phyloP scores from a whole-genome alignment of 2,329 filamentous ascomycete genomes.

The Trichoderma brevicompactum region DNA sequence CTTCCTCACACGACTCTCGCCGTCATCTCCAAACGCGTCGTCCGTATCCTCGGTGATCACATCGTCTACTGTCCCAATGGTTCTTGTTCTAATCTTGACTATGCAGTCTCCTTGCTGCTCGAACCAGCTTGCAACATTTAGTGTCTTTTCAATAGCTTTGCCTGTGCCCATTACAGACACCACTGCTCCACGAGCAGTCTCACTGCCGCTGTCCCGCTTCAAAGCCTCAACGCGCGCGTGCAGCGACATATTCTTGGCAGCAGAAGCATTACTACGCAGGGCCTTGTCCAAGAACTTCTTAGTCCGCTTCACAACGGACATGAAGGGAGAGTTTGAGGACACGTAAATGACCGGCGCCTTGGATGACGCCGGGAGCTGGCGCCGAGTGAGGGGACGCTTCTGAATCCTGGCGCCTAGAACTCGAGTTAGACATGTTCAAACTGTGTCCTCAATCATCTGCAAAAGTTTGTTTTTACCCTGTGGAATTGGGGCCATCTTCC shows the following conservation, averaged over 20 bases:
- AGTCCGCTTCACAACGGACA: constrained; percentile 68
- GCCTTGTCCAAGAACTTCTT: constrained; percentile 64
- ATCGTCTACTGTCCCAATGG: constrained; percentile 69
- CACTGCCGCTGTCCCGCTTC: constrained; percentile 40
- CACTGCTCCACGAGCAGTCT: constrained; percentile 39
- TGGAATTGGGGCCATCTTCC: constrained; percentile 45
- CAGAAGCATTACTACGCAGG: constrained; percentile 48
- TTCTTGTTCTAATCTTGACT: constrained; percentile 65
- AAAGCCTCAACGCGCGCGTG: constrained; percentile 52
- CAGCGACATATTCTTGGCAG: constrained; percentile 53
- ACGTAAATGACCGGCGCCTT: constrained; percentile 64
- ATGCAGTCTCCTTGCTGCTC: constrained; percentile 62
- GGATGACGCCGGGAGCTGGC: constrained; percentile 48
- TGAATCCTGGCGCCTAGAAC: constrained; percentile 52
- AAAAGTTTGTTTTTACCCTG: constrained; percentile 36
- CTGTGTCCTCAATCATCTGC: constrained; percentile 22
- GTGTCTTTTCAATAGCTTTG: constrained; percentile 65
- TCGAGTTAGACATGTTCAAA: constrained; percentile 13
- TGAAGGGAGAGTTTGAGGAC: constrained; percentile 66
- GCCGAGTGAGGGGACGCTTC: constrained; percentile 53
- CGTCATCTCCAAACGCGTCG: constrained; percentile 38
- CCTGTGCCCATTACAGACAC: constrained; percentile 69
- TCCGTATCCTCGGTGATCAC: constrained; percentile 52
- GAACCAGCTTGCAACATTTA: constrained; percentile 68
- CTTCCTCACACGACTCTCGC: constrained; percentile 51